Percentiles rank a stretch among this genome's conserved stretches.
Conservation (phyloP, 805 yeast genomes). For the Wickerhamomyces tratensis region DNA sequence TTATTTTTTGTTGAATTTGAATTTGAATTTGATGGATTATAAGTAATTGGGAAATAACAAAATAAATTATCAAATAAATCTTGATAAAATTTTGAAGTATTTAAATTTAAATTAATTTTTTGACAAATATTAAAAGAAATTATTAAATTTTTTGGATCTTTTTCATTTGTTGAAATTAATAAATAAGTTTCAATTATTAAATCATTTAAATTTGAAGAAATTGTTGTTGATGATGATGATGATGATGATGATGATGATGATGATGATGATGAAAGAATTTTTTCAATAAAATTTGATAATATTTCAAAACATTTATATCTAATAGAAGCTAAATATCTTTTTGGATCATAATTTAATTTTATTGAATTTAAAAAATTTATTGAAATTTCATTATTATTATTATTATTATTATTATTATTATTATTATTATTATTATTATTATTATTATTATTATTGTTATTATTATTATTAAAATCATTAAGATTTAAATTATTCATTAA, state of each 20-base stretch:
- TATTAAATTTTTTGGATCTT: constrained; percentile 85
- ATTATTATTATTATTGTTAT: too few species aligned
- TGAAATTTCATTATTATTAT: constrained; percentile 14
- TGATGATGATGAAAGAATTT: neutral
- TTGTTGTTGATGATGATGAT: too few species aligned
- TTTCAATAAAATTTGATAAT: constrained; percentile 15
- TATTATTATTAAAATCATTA: too few species aligned
- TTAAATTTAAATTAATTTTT: constrained; percentile 30
- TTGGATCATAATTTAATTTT: constrained; percentile 37
- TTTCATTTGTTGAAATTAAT: constrained; percentile 75
- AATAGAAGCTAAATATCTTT: constrained; percentile 43
- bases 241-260: too few species aligned
- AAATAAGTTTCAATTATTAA: constrained; percentile 47
- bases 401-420: neutral
- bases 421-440: too few species aligned
- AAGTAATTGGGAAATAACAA: constrained; percentile 95
- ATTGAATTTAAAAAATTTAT: constrained; percentile 7
- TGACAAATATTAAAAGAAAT: constrained; percentile 52
- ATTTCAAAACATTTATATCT: constrained; percentile 48
- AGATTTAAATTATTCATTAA: constrained; percentile 35
- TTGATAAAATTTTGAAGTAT: constrained; percentile 35
- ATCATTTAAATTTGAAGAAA: constrained; percentile 17
- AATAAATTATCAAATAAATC: constrained; percentile 82
- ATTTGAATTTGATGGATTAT: constrained; percentile 64
- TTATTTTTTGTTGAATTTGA: constrained; percentile 43